Evolutionary conservation across 495 filamentous ascomycete genomes (phyloP).

Genomic region (Neurospora discreta): DNA sequence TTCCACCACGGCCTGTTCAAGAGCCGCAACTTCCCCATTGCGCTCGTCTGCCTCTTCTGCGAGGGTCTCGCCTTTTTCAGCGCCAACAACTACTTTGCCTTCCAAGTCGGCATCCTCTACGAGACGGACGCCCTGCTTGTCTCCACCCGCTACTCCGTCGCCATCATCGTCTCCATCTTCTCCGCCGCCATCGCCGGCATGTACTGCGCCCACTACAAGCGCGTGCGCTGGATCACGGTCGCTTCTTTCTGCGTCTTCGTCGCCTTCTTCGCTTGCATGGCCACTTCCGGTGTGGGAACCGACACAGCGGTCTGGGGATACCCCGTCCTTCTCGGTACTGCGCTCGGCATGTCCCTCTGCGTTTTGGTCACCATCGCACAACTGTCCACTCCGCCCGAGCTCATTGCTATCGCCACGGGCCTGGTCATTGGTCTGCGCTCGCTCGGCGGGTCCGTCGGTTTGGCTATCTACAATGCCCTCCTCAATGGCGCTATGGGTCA

Average conservation of each 20-base stretch:
- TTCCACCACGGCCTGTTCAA: conserved; percentile 25
- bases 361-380: conserved; percentile 21
- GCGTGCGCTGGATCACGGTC: conserved; percentile 14
- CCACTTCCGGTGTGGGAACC: conserved; percentile 3
- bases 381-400: conserved; percentile 20
- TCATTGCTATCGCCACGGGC: conserved; percentile 22
- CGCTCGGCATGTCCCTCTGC: conserved; percentile 16
- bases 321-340: conserved; percentile 20
- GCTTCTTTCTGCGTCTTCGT: conserved; percentile 15
- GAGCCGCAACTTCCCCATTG: conserved; percentile 23
- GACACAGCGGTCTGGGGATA: conserved; percentile 17
- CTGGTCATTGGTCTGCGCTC: conserved; percentile 23
- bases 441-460: conserved; percentile 21
- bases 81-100: conserved; percentile 27
- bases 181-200: conserved; percentile 7
- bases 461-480: conserved; percentile 24
- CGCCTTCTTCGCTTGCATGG: conserved; percentile 22
- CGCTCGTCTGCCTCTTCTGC: conserved; percentile 16
- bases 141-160: conserved; percentile 17
- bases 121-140: conserved; percentile 16
- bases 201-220: conserved; percentile 18
- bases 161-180: conserved; percentile 13
- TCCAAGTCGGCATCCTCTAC: conserved; percentile 20
- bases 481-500: conserved; percentile 9
- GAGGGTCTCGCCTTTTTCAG: conserved; percentile 27